Percentiles rank a stretch among this genome's conserved stretches.
These are phyloP conservation scores for Fusarium anguioides DNA, from an alignment of 2,329 filamentous ascomycete genomes.

Conservation along the genomic window DNA sequence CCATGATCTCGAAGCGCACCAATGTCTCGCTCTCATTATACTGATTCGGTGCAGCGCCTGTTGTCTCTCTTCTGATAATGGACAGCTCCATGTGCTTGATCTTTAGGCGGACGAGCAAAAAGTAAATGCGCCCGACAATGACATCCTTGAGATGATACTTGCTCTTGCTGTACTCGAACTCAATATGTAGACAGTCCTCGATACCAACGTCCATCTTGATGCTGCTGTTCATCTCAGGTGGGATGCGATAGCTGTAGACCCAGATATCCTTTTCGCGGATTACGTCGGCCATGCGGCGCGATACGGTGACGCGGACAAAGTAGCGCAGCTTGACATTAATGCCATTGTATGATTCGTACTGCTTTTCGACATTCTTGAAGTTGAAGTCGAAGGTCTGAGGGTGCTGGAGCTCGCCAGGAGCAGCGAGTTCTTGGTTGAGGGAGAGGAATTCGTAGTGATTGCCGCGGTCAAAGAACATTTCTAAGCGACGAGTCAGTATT, in stretches of 20 bases:
- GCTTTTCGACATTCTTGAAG: conserved; percentile 99
- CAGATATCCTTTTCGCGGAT: conserved; percentile 99
- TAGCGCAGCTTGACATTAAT: conserved; percentile 99
- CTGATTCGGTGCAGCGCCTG: conserved; percentile 95
- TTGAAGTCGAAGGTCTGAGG: conserved; percentile 99
- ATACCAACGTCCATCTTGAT: conserved; percentile 99
- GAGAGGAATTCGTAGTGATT: conserved; percentile 99
- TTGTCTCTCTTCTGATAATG: conserved; percentile 96
- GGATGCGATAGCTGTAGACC: conserved; percentile 99
- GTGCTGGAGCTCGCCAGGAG: conserved; percentile 97
- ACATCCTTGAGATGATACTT: conserved; percentile 99
- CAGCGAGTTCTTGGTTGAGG: conserved; percentile 94
- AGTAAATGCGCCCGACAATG: conserved; percentile 98
- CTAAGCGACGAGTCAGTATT: conserved; percentile 57
- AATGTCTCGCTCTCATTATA: conserved; percentile 99
- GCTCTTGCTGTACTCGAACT: conserved; percentile 99
- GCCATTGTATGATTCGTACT: conserved; percentile 99
- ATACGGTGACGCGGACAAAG: conserved; percentile 97
- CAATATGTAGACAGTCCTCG: conserved; percentile 98
- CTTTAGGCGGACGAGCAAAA: conserved; percentile 94
- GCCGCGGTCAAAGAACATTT: conserved; percentile 99
- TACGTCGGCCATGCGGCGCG: conserved; percentile 95
- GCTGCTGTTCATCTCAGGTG: conserved; percentile 95
- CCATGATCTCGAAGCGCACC: conserved; percentile 99
- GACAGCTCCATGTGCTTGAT: conserved; percentile 99